Percentiles rank a stretch among this genome's conserved stretches.
phyloP scores from a whole-genome alignment of 495 filamentous ascomycete species.

The Podospora anserina region DNA sequence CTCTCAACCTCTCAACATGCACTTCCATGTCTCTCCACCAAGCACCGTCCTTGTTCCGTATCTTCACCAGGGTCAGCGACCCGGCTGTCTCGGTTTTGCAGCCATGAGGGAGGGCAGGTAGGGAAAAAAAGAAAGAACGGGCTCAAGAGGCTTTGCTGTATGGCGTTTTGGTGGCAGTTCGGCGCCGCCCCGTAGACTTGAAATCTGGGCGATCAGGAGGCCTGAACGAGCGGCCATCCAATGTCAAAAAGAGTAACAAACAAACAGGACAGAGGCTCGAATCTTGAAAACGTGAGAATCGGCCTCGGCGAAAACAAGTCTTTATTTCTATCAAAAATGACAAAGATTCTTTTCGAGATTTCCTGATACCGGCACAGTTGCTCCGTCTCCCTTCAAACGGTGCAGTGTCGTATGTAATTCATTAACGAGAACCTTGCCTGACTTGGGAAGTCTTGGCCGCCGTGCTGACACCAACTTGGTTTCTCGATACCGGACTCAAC shows the following conservation, averaged over 20 bases:
- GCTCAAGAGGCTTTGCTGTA: constrained; percentile 13
- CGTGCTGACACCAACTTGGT: constrained; percentile 10
- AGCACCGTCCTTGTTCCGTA: constrained; percentile 14
- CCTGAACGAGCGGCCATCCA: constrained; percentile 11
- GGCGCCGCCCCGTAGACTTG: not conserved
- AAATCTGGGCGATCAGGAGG: not conserved
- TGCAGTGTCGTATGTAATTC: not conserved
- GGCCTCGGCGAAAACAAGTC: not conserved
- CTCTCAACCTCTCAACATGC: constrained; percentile 15
- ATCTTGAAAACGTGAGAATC: not conserved
- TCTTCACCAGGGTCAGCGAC: constrained; percentile 19
- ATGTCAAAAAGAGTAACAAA: constrained; percentile 19
- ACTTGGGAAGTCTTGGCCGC: constrained; percentile 22
- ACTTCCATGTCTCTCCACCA: constrained; percentile 22
- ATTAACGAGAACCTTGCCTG: not conserved
- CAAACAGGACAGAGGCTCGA: constrained; percentile 11
- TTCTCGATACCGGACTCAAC: not conserved
- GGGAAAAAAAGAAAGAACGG: constrained; percentile 18
- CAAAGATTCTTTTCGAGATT: not conserved
- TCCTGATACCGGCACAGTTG: not conserved
- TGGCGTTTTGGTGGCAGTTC: not conserved
- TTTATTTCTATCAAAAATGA: not conserved
- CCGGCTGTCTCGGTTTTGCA: constrained; percentile 25
- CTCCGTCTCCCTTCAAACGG: not conserved
- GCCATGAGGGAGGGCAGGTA: constrained; percentile 13